Evolutionary conservation across 805 yeast genomes (phyloP).

Genomic region (Candida xyloterini): DNA sequence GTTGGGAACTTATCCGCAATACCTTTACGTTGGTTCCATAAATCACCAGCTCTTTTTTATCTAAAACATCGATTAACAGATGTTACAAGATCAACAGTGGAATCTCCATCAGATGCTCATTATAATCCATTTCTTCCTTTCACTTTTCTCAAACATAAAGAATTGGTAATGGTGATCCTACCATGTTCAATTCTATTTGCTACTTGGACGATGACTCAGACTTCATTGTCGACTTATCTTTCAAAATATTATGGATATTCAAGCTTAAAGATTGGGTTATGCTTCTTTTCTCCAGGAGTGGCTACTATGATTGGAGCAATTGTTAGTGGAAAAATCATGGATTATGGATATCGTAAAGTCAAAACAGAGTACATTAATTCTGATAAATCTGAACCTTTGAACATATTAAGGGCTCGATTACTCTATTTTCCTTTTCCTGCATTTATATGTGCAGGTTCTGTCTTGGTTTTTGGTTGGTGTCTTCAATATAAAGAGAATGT

Average conservation of each 20-base stretch:
- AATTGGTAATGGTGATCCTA: conserved; percentile 44
- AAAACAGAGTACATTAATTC: conserved; percentile 30
- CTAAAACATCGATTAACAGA: conserved; percentile 34
- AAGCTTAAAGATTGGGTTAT: conserved; percentile 60
- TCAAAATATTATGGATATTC: conserved; percentile 47
- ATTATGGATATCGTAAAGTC: conserved; percentile 43
- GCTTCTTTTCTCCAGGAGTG: conserved; percentile 72
- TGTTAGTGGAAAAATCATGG: conserved; percentile 53
- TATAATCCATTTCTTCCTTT: conserved; percentile 31
- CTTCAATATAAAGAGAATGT: conserved; percentile 45
- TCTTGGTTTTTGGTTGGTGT: conserved; percentile 73
- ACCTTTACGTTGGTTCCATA: conserved; percentile 44
- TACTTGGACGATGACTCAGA: conserved; percentile 65
- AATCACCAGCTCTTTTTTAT: conserved; percentile 41
- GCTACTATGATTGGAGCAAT: conserved; percentile 64
- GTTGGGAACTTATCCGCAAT: conserved; percentile 72
- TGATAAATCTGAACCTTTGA: conserved; percentile 38
- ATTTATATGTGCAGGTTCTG: conserved; percentile 33
- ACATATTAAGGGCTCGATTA: conserved; percentile 55
- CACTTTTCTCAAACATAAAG: conserved; percentile 13
- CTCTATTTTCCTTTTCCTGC: conserved; percentile 45
- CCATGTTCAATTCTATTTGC: conserved; percentile 65
- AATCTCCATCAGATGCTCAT: conserved; percentile 3
- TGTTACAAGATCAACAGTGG: conserved; percentile 25
- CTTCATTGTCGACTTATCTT: conserved; percentile 59